Conservation (phyloP, 352 stramenopile species). For the Pythium chondricola region DNA sequence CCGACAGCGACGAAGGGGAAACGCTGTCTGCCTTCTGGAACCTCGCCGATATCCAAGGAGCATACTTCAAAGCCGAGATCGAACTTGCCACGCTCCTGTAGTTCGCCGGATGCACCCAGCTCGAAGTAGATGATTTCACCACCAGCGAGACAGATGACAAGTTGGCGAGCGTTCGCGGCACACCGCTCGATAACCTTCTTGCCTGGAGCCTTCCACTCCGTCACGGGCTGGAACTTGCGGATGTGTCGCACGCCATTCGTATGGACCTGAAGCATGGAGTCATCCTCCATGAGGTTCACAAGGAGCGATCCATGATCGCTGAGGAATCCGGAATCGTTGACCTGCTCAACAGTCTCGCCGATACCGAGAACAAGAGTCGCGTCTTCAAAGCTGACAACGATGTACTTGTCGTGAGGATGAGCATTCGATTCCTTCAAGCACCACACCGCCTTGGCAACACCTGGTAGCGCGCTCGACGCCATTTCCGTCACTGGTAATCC, state of each 20-base stretch:
- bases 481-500: conserved; percentile 96
- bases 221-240: conserved; percentile 88
- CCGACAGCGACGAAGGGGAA: conserved; percentile 97
- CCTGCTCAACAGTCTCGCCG: conserved; percentile 97
- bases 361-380: conserved; percentile 97
- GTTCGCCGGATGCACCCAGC: conserved; percentile 88
- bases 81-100: conserved; percentile 91
- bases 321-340: conserved; percentile 94
- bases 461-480: conserved; percentile 93
- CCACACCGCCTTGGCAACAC: conserved; percentile 93
- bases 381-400: conserved; percentile 99
- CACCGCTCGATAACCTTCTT: conserved; percentile 97
- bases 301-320: conserved; percentile 93
- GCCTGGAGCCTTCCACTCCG: conserved; percentile 96
- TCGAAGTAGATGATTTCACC: conserved; percentile 99
- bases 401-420: conserved; percentile 88
- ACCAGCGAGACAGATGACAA: conserved; percentile 95
- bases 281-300: conserved; percentile 91
- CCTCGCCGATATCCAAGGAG: conserved; percentile 94
- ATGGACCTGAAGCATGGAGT: conserved; percentile 96
- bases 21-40: conserved; percentile 91
- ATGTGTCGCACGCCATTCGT: conserved; percentile 95
- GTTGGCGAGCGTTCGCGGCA: conserved; percentile 94
- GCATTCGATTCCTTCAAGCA: conserved; percentile 89
- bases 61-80: conserved; percentile 96